phyloP scores from a whole-genome alignment of 2,329 filamentous ascomycete species.

The Xylariomycetidae sp. region DNA sequence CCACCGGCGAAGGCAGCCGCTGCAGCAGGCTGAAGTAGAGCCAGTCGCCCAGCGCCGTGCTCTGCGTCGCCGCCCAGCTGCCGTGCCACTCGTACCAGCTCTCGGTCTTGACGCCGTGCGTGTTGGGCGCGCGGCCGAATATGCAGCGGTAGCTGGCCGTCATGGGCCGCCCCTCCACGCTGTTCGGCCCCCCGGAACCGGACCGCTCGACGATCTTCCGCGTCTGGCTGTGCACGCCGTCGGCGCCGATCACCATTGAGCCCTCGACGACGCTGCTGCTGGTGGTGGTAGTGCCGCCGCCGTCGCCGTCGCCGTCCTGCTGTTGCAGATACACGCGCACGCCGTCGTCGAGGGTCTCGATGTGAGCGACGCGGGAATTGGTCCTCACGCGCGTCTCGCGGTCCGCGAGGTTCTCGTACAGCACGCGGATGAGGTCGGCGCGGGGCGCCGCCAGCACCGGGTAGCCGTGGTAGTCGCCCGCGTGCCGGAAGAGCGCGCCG shows the following conservation, averaged over 20 bases:
- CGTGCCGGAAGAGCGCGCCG: too few relatives aligned
- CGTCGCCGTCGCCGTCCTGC: too few relatives aligned
- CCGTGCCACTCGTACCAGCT: too few relatives aligned
- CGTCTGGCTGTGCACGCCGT: background rate
- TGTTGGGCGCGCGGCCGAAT: background rate
- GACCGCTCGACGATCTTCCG: background rate
- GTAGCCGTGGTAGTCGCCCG: too few relatives aligned
- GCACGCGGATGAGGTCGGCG: background rate
- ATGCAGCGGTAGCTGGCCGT: background rate
- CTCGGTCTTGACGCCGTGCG: background rate
- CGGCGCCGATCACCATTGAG: background rate
- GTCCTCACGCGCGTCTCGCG: background rate
- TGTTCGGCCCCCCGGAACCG: too few relatives aligned
- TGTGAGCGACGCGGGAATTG: background rate
- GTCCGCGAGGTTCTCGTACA: background rate
- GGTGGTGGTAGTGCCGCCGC: too few relatives aligned
- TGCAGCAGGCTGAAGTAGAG: background rate
- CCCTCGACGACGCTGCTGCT: background rate
- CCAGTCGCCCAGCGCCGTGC: background rate
- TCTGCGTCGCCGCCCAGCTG: background rate
- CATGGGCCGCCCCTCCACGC: background rate
- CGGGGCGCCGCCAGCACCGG: background rate
- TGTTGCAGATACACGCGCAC: background rate
- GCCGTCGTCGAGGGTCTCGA: background rate
- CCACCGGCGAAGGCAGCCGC: background rate